Evolutionary conservation across 306 rosid genomes (phyloP).

Genomic region (cucumber (Cucumis sativus)): Cucumber_9930_V3 NC_026660.2:20395501-20396000

Average conservation of each 20-base stretch:
- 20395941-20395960: no score
- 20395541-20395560: no score
- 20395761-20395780: constrained; percentile 93
- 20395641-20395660: constrained; percentile 97
- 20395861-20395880: no score
- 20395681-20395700: constrained; percentile 93
- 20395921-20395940: no score
- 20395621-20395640: constrained; percentile 55
- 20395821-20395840: constrained; percentile 65
- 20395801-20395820: constrained; percentile 95
- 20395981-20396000: constrained; percentile 83
- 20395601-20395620: constrained; percentile 44
- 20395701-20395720: constrained; percentile 70
- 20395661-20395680: constrained; percentile 92
- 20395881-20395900: no score
- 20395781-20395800: constrained; percentile 79
- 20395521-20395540: no score
- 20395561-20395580: no score
- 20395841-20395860: background rate
- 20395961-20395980: background rate
- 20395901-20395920: no score
- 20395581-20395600: no score
- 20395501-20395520: no score
- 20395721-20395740: constrained; percentile 76
- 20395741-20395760: constrained; percentile 49